Base-by-base conservation (phyloP, 108 stramenopile species). In the Schizochytrium sp. region DNA sequence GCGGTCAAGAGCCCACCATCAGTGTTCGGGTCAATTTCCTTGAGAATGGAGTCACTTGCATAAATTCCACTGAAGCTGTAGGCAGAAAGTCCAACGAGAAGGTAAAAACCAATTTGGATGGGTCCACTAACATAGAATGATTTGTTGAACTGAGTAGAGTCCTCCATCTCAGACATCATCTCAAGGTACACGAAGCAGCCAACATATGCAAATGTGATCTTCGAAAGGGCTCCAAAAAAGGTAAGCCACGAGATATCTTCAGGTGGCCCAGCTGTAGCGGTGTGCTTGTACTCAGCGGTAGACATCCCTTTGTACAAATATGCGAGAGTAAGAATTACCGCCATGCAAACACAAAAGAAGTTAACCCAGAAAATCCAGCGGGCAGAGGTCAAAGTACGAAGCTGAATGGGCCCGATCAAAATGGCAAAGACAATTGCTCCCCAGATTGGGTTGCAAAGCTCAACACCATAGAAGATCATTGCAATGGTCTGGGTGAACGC, bases 121-220 rank as follows among this genome's bases (percentile, higher is more conserved):
- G 64, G 64, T 8, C 42, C 64, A 38, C 12, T 13, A 44, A 69
- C 28, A 8, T 44, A 44, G 28, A 69, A 69, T 38, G 64, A 69
- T 44, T 69, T 69, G 64, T 38, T 38, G 28, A 69, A 69, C 42
- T 69, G 42, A 15, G 42, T 15, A 44, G 64, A 44, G 28, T 12
- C 28, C 64, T 69, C 44, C 64, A 69, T 69, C 28, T 69, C 64
- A 44, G 64, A 38, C 12, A 69, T 69, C 0, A 69, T 69, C 64
- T 69, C 64, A 12, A 69, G 8, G 64, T 44, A 69, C 42, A 69
- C 64, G 44, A 69, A 69, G 64, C 64, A 69, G 1, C 64, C 64
- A 12, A 69, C 42, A 44, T 69, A 69, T 38, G 64, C 64, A 15
- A 69, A 69, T 38, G 64, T 69, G 3, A 69, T 69, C 64, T 69